A percentile compares a stretch with the other conserved stretches of the same genome.
phyloP scores from a whole-genome alignment of 2,329 filamentous ascomycete species.

The Fusarium sp. region DNA sequence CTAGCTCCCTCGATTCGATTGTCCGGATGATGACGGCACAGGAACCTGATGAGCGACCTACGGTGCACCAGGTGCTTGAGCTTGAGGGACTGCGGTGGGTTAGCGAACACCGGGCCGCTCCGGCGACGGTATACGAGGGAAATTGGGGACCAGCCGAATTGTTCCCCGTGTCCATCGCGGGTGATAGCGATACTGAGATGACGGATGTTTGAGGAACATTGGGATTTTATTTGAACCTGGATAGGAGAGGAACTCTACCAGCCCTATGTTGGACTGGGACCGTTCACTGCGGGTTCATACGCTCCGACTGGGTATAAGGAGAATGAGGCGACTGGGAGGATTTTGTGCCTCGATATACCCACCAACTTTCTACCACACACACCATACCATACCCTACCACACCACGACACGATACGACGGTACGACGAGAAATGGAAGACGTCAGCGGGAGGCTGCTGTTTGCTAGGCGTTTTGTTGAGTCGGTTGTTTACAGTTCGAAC shows the following conservation, averaged over 20 bases:
- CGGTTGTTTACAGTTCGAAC: conserved; percentile 31
- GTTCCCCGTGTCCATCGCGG: conserved; percentile 52
- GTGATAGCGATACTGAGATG: conserved; percentile 68
- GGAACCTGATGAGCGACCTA: conserved; percentile 78
- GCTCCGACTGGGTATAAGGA: neutral
- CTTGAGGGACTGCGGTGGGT: conserved; percentile 86
- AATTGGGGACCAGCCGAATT: conserved; percentile 87
- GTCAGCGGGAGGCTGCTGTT: conserved; percentile 32
- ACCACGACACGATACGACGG: conserved; percentile 44
- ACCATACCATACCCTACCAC: conserved; percentile 34
- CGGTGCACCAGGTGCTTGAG: conserved; percentile 77
- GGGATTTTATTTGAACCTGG: conserved; percentile 47
- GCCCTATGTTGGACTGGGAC: conserved; percentile 33
- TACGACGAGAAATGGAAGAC: conserved; percentile 45
- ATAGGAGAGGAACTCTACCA: conserved; percentile 44
- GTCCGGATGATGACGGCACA: conserved; percentile 90
- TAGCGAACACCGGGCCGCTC: conserved; percentile 78
- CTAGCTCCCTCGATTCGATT: conserved; percentile 83
- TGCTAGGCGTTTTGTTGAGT: conserved; percentile 41
- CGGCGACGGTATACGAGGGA: conserved; percentile 95
- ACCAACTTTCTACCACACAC: conserved; percentile 14
- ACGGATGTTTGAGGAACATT: conserved; percentile 62
- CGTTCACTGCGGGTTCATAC: conserved; percentile 31
- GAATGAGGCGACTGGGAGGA: conserved; percentile 16
- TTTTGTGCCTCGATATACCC: conserved; percentile 32